A percentile compares a stretch with the other conserved stretches of the same genome.
Evolutionary conservation across 768 basidiomycete genomes (phyloP).

Genomic region (Leccinellum luteum): DNA sequence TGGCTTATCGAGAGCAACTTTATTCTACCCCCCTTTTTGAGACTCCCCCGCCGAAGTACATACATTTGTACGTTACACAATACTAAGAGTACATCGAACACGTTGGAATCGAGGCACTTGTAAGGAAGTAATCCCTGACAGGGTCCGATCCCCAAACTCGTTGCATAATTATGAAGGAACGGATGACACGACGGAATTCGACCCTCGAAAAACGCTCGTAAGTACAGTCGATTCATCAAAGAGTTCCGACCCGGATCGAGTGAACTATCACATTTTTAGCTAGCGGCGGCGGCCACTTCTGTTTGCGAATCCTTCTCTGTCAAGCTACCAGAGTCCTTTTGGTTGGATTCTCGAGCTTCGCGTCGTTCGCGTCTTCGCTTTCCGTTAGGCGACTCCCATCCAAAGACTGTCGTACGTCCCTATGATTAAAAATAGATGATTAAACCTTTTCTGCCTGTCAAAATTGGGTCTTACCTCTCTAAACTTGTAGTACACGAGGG

Average conservation of each 20-base stretch:
- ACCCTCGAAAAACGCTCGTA: neutral
- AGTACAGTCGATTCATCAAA: too few species aligned
- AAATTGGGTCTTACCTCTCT: conserved; percentile 40
- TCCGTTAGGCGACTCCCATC: conserved; percentile 52
- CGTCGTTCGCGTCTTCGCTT: conserved; percentile 29
- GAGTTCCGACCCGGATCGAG: neutral
- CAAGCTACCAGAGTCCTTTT: neutral
- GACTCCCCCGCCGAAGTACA: neutral
- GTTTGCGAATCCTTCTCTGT: neutral
- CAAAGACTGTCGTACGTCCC: conserved; percentile 65
- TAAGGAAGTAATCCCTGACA: too few species aligned
- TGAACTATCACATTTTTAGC: neutral
- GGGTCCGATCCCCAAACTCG: neutral
- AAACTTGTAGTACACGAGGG: conserved; percentile 67
- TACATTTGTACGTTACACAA: neutral
- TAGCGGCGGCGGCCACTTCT: neutral
- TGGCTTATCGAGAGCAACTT: neutral
- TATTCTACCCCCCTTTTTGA: neutral
- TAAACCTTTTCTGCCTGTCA: neutral
- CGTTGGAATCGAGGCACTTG: neutral
- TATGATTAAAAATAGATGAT: conserved; percentile 19
- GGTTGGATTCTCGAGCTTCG: conserved; percentile 11
- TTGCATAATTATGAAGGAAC: neutral
- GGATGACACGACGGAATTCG: neutral
- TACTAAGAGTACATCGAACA: too few species aligned